phyloP scores from a whole-genome alignment of 2,329 filamentous ascomycete species.

The Rosellinia necatrix region DNA sequence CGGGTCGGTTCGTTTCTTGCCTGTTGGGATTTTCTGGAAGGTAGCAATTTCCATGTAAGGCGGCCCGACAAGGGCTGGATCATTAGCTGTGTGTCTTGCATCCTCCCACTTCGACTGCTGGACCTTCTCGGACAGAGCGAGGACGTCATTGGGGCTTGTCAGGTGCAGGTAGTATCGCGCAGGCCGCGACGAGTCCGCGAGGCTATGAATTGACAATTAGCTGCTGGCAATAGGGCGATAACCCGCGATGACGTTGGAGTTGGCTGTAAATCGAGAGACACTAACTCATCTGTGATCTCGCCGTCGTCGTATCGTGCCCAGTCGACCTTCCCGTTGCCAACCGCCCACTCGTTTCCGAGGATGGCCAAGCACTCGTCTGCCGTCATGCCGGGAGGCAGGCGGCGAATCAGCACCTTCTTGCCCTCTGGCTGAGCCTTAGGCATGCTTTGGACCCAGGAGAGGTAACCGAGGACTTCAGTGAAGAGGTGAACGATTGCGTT shows the following conservation, averaged over 20 bases:
- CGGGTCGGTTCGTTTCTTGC: conserved; percentile 76
- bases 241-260: conserved; percentile 14
- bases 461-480: conserved; percentile 44
- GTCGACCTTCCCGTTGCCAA: conserved; percentile 80
- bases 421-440: conserved; percentile 61
- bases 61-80: conserved; percentile 74
- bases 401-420: conserved; percentile 82
- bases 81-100: conserved; percentile 75
- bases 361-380: conserved; percentile 74
- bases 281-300: conserved; percentile 84
- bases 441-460: conserved; percentile 50
- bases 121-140: conserved; percentile 71
- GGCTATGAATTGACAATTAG: conserved; percentile 49
- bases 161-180: conserved; percentile 84
- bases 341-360: conserved; percentile 80
- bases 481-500: conserved; percentile 40
- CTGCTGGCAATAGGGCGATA: conserved; percentile 17
- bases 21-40: conserved; percentile 80
- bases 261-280: conserved; percentile 25
- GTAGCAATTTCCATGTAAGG: conserved; percentile 81
- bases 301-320: conserved; percentile 71
- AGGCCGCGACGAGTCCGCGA: conserved; percentile 83
- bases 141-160: conserved; percentile 69
- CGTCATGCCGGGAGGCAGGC: conserved; percentile 84
- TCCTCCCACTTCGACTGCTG: conserved; percentile 76